A percentile compares a stretch with the other conserved stretches of the same genome.
phyloP scores from a whole-genome alignment of 1,139 yeast species.

The Blastobotrys ciferrii region DNA sequence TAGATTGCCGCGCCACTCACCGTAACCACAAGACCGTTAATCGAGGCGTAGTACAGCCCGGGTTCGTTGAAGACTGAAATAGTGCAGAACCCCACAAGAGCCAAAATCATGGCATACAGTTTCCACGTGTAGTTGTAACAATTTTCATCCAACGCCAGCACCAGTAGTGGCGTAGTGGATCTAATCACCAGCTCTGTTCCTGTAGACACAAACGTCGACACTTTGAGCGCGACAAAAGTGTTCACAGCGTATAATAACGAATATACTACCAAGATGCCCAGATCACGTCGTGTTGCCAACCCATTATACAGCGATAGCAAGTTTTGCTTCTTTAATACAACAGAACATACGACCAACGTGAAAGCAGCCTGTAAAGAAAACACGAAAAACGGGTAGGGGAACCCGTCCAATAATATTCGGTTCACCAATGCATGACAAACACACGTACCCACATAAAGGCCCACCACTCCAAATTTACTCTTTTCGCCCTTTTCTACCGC shows the following conservation, averaged over 20 bases:
- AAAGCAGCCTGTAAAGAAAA: conserved; percentile 28
- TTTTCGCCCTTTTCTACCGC: conserved; percentile 7
- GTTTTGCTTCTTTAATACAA: neutral
- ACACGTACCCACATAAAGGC: conserved; percentile 30
- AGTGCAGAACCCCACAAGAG: conserved; percentile 31
- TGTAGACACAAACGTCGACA: conserved; percentile 9
- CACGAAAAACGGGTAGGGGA: conserved; percentile 31
- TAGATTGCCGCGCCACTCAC: neutral
- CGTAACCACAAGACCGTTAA: neutral
- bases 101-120: conserved; percentile 21
- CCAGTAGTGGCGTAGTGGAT: conserved; percentile 28
- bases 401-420: conserved; percentile 30
- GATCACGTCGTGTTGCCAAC: neutral
- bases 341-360: conserved; percentile 23
- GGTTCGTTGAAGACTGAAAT: conserved; percentile 8
- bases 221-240: conserved; percentile 2
- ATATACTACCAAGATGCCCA: conserved; percentile 2
- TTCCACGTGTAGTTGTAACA: conserved; percentile 8
- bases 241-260: conserved; percentile 2
- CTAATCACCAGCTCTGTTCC: conserved; percentile 28
- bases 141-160: conserved; percentile 29
- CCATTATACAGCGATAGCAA: neutral
- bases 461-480: conserved; percentile 24
- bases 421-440: conserved; percentile 31
- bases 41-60: neutral